These are phyloP conservation scores for Starmerella kuoi DNA, from an alignment of 805 yeast species.

Conservation along the genomic window DNA sequence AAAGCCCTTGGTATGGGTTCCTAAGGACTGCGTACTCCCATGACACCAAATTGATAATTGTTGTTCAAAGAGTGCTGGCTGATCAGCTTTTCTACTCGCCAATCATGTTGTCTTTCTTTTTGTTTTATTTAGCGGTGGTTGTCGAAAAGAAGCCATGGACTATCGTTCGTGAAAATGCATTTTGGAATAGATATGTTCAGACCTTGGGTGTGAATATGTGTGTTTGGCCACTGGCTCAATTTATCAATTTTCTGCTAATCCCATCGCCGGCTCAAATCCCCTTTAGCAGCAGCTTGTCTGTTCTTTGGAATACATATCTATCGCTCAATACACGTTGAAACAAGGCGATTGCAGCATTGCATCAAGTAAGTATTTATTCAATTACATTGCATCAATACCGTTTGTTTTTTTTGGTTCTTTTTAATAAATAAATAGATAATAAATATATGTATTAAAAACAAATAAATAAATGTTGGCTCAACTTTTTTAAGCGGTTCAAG, in stretches of 20 bases:
- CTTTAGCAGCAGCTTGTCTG: slow-evolving; percentile 75
- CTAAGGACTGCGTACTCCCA: slow-evolving; percentile 65
- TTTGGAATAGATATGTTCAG: slow-evolving; percentile 39
- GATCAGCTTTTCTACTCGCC: slow-evolving; percentile 91
- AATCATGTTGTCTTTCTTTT: slow-evolving; percentile 62
- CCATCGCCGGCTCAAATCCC: slow-evolving; percentile 85
- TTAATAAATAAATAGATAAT: not conserved
- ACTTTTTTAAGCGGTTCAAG: not conserved
- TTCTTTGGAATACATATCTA: slow-evolving; percentile 86
- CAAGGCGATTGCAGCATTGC: too few species aligned
- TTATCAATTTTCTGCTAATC: slow-evolving; percentile 58
- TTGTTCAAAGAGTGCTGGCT: slow-evolving; percentile 71
- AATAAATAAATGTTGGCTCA: not conserved
- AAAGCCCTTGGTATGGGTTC: slow-evolving; percentile 79
- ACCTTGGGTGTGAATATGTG: slow-evolving; percentile 67
- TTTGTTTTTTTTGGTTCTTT: not conserved
- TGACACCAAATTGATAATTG: slow-evolving; percentile 63
- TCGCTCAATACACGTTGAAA: slow-evolving; percentile 53
- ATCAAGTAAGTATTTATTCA: too few species aligned
- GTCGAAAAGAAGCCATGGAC: slow-evolving; percentile 61
- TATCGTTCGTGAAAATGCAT: slow-evolving; percentile 52
- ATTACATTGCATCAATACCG: not conserved
- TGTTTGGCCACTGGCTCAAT: slow-evolving; percentile 85
- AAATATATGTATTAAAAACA: not conserved
- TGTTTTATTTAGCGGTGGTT: slow-evolving; percentile 70